Base-by-base conservation (phyloP, 805 yeast species). In the Candida incommunis region DNA sequence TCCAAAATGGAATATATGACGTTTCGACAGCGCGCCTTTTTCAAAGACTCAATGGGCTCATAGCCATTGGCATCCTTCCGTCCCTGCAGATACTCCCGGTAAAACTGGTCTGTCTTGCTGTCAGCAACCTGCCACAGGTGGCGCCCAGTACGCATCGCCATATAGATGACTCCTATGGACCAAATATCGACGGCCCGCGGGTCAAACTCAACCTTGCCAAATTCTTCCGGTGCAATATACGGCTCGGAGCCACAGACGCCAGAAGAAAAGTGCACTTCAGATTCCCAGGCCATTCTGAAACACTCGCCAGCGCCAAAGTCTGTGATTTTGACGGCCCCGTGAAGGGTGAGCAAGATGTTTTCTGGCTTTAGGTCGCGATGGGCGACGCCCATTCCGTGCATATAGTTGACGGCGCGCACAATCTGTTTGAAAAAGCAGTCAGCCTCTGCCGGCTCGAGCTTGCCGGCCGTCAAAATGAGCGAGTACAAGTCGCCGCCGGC, bases 281-380 rank as follows among this genome's bases (percentile, higher is more conserved):
- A 69, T 55, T 85, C 95, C 94, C 95, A 88, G 2, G 87, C 85
- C 45, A 95, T 86, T 50, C 83, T 76, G 61, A 88, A 83, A 25
- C 92, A 95, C 48, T 83, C 88, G 42, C 94, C 80, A 42, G 90
- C 85, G 23, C 96, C 96, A 61, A 88, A 88, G 60, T 88, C 96
- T 37, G 85, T 75, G 44, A 81, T 77, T 56, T 79, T 80, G 47
- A 80, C 67, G 44, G 74, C 70, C 7, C 94, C 92, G 48, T 69
- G 65, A 16, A 74, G 70, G 4, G 84, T 78, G 41, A 88, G 65
- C 31, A 88, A 60, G 23, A 88, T 67, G 60, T 88, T 88, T 57
- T 88, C 96, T 11, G 94, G 87, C 62, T 88, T 88, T 49, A 88
- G 67, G 58, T 88, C 96, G 57, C 95, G 82, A 61, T 88, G 96